Evolutionary conservation across 495 filamentous ascomycete genomes (phyloP), one percentile per base, ranked within the genome.

Genomic region (Corynascus novoguineensis): DNA sequence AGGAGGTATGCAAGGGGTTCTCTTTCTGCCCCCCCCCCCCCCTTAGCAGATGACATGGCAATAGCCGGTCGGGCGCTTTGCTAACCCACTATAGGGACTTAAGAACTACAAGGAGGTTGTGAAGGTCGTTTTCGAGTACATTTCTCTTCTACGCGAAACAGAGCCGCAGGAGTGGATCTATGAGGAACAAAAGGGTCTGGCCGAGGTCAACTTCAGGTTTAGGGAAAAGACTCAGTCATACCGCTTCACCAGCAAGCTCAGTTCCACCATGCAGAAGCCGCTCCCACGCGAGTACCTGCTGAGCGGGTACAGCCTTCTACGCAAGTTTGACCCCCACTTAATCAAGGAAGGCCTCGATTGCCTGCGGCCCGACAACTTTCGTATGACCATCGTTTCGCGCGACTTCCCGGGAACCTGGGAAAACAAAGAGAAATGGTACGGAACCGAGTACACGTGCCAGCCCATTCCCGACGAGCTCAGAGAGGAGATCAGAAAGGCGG

Each of bases 361-460:
- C 66, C 72, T 99, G 24, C 79, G 87, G 25, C 86, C 90, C 4
- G 90, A 97, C 67, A 97, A 97, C 68, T 93, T 97, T 74, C 81
- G 87, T 28, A 77, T 96, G 55, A 82, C 82, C 7, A 77, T 97
- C 56, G 84, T 95, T 29, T 88, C 88, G 29, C 87, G 89, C 67
- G 81, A 90, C 14, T 87, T 84, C 58, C 91, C 90, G 0, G 90
- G 88, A 1, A 80, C 83, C n/a, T 92, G 89, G 85, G 83, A 95
- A 51, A 71, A 86, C 60, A 91, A 87, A 65, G 93, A 99, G 74
- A 88, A 89, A 71, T 99, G 95, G 95, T 99, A 99, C 60, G 92
- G 92, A 19, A 99, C 93, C 5, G 92, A 97, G 64, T 96, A 97
- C 72, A 87, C 82, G 59, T 77, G 82, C 28, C 88, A 95, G 68